Conservation (phyloP, 805 yeast species). For the Teunomyces tritomae region DNA sequence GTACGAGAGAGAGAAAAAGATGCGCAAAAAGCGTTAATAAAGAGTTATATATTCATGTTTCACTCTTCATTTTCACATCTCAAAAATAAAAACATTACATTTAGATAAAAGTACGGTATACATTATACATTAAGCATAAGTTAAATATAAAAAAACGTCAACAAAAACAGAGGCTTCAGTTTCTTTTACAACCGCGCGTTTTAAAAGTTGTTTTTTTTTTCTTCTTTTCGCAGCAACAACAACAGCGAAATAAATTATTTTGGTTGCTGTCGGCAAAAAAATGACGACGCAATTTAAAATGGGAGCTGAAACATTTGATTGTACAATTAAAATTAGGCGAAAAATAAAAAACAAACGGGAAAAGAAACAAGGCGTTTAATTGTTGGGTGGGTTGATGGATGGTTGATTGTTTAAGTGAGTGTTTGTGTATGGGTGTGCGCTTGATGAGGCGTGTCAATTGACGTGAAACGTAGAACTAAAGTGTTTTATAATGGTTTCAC, state of each 20-base stretch:
- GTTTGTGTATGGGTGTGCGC: no score
- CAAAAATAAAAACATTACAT: no score
- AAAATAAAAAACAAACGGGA: conserved; percentile 3
- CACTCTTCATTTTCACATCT: no score
- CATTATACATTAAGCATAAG: not conserved
- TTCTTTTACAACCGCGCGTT: not conserved
- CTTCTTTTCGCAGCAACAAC: not conserved
- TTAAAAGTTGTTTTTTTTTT: not conserved
- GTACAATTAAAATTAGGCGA: conserved; percentile 1
- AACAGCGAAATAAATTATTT: not conserved
- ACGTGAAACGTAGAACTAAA: not conserved
- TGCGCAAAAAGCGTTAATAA: conserved; percentile 43
- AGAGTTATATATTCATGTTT: no score
- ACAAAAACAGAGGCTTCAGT: not conserved
- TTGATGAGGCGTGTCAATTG: no score
- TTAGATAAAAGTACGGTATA: not conserved
- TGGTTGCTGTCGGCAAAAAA: not conserved
- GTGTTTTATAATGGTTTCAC: not conserved
- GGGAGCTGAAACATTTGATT: not conserved
- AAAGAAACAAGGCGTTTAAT: not conserved
- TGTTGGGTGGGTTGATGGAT: not conserved
- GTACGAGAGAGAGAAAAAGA: conserved; percentile 81
- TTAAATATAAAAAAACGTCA: not conserved
- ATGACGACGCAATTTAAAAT: not conserved
- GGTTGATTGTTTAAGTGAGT: not conserved